Evolutionary conservation across 495 filamentous ascomycete genomes (phyloP), one percentile per base, ranked within the genome.

Genomic region (Penicillium cosmopolitanum): DNA sequence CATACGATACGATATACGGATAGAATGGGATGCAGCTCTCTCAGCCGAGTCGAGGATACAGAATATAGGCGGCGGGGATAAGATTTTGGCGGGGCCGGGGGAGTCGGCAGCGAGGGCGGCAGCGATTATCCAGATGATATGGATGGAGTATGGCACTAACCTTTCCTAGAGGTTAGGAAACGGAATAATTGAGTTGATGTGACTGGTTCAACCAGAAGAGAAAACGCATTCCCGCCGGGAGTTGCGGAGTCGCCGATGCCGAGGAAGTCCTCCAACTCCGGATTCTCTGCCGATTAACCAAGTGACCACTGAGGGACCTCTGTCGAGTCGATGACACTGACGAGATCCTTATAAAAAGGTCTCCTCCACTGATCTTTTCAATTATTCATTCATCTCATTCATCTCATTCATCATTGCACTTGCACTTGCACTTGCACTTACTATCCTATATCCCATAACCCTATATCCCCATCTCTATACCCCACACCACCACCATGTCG

Each of bases 31-130:
- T 23, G 23, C 23, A 23, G 23, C 23, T 23, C 18, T 42, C 25
- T 31, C 33, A 62, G 50, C 63, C 63, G 62, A 52, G 62, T 25
- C 15, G 19, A 65, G 57, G 62, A 65, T 57, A 65, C 62, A 65
- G 62, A 65, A 51, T 61, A 65, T 61, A 57, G 40, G 36, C 15
- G 36, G 36, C 12, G 36, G 36, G 36, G 36, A 38, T 38, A 38
- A 38, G 12, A 38, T 12, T 38, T 38, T 38, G 36, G 62, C 53
- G 62, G 62, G 58, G 40, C 16, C 28, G 28, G 28, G 28, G 28
- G 4, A 13, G 36, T 42, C 63, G 64, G 64, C 60, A 66, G 15
- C 43, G 50, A 62, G 18, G 60, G 62, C 66, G 66, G 54, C 63
- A 66, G 36, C 11, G 36, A 31, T 31, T 31, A 31, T 31, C 28